These are phyloP conservation scores for Yamadazyma paraphyllophila DNA, from an alignment of 805 yeast genomes.

Conservation along the genomic window DNA sequence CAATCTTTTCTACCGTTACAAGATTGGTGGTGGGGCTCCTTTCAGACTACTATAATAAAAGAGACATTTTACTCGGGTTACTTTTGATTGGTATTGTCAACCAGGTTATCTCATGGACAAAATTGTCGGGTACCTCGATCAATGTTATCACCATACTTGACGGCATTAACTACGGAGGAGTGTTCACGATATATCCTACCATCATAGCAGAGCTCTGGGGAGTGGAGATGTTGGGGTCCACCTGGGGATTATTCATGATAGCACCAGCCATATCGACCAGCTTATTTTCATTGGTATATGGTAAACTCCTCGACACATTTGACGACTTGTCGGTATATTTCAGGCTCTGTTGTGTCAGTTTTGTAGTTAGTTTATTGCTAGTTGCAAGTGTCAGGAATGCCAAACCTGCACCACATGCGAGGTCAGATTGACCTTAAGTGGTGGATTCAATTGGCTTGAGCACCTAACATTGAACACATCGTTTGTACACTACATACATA, in stretches of 20 bases:
- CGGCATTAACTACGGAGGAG: conserved; percentile 78
- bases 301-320: conserved; percentile 52
- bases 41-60: conserved; percentile 54
- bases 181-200: conserved; percentile 85
- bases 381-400: conserved; percentile 7
- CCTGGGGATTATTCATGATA: conserved; percentile 86
- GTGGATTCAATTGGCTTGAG: no score
- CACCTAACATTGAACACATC: no score
- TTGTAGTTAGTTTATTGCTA: conserved; percentile 24
- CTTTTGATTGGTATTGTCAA: conserved; percentile 31
- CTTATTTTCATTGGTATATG: conserved; percentile 67
- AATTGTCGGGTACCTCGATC: conserved; percentile 15
- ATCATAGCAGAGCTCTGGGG: conserved; percentile 86
- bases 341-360: conserved; percentile 22
- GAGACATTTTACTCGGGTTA: conserved; percentile 27
- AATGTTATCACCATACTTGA: conserved; percentile 44
- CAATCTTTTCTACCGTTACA: conserved; percentile 66
- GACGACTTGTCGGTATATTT: conserved; percentile 28
- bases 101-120: conserved; percentile 19
- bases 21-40: conserved; percentile 65
- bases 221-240: conserved; percentile 80
- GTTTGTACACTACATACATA: no score
- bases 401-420: conserved; percentile 4
- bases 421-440: neutral
- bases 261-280: conserved; percentile 86